Percentiles rank a stretch among this genome's conserved stretches.
Evolutionary conservation across 306 rosid species (phyloP).

Genomic region (Cucurbita maxima): DNA sequence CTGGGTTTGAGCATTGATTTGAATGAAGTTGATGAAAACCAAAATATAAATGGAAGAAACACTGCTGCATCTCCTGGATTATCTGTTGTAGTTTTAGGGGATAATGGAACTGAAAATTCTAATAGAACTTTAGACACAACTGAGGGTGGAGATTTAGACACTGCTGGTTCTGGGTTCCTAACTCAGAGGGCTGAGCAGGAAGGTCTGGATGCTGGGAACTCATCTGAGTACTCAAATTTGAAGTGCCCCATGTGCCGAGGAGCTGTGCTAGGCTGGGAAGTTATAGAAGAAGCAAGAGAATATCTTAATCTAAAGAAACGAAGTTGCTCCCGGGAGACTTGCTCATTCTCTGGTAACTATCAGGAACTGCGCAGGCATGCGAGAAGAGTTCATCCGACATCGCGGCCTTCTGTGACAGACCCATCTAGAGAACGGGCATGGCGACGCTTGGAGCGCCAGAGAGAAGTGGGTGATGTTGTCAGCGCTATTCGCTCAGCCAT

Average conservation of each 20-base stretch:
- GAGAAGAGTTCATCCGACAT: conserved; percentile 69
- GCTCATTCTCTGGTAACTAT: conserved; percentile 75
- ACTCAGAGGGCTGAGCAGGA: conserved; percentile 49
- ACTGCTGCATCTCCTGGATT: conserved; percentile 48
- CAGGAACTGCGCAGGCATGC: conserved; percentile 85
- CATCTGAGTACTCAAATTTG: conserved; percentile 46
- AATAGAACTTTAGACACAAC: conserved; percentile 45
- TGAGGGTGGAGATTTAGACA: conserved; percentile 46
- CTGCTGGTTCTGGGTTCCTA: conserved; percentile 59
- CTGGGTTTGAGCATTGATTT: conserved; percentile 37
- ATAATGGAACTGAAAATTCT: conserved; percentile 45
- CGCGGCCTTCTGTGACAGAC: conserved; percentile 59
- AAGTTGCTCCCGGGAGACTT: conserved; percentile 77
- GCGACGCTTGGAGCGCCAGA: conserved; percentile 68
- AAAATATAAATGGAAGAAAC: conserved; percentile 49
- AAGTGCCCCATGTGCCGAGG: conserved; percentile 86
- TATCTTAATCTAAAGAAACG: conserved; percentile 77
- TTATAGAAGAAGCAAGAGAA: conserved; percentile 67
- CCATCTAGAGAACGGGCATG: conserved; percentile 77
- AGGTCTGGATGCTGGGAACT: conserved; percentile 45
- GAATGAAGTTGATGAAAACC: conserved; percentile 48
- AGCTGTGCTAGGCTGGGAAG: conserved; percentile 65
- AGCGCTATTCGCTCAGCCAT: conserved; percentile 82
- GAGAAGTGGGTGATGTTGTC: conserved; percentile 79
- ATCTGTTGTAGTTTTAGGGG: conserved; percentile 45